These are phyloP conservation scores for Penicillium alfredii DNA, from an alignment of 495 filamentous ascomycete genomes.

Conservation along the genomic window DNA sequence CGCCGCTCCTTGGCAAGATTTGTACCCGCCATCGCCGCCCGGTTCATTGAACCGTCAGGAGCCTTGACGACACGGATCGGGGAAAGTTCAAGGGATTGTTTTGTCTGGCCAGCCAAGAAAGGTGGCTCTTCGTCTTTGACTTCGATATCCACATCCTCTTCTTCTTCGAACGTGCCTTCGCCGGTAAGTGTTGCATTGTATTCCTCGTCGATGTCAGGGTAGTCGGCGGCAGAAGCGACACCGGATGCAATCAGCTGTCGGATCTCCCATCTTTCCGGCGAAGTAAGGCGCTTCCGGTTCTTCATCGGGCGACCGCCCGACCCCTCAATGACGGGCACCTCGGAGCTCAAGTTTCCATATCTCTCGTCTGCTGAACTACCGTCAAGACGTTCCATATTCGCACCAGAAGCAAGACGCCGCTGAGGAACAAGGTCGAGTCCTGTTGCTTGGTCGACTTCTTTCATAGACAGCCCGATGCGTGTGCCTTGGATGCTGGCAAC, in stretches of 20 bases:
- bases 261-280: conserved; percentile 95
- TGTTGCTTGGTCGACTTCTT: conserved; percentile 89
- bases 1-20: conserved; percentile 84
- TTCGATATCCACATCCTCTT: conserved; percentile 97
- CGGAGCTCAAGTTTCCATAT: conserved; percentile 53
- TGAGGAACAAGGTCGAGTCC: conserved; percentile 81
- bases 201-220: conserved; percentile 92
- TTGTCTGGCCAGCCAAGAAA: conserved; percentile 92
- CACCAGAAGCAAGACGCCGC: conserved; percentile 77
- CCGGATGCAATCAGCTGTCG: conserved; percentile 93
- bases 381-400: conserved; percentile 79
- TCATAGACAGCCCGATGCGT: conserved; percentile 87
- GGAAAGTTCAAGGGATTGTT: conserved; percentile 87
- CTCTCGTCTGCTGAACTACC: conserved; percentile 43
- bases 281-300: conserved; percentile 86
- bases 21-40: conserved; percentile 90
- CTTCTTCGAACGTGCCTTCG: conserved; percentile 83
- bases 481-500: conserved; percentile 77
- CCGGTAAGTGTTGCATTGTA: conserved; percentile 83
- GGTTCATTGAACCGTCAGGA: conserved; percentile 90
- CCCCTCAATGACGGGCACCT: conserved; percentile 63
- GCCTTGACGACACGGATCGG: conserved; percentile 96
- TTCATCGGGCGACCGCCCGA: conserved; percentile 48
- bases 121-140: conserved; percentile 94
- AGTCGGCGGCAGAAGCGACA: conserved; percentile 81